Evolutionary conservation across 176 grass and related monocot genomes (phyloP), one percentile per base, ranked within the genome.

Genomic region (Aechmea fasciata): DNA sequence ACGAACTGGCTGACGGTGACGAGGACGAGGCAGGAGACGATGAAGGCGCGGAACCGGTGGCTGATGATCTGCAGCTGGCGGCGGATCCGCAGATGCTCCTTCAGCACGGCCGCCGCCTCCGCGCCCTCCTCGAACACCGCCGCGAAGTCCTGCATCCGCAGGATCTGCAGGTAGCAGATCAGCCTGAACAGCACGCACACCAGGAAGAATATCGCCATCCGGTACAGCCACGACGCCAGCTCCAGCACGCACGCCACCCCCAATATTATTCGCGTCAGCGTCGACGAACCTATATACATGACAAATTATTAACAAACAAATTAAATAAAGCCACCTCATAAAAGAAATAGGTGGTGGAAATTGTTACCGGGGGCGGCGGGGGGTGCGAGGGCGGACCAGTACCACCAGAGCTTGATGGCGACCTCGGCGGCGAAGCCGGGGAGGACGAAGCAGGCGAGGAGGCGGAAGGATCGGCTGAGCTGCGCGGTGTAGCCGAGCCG

Each of bases 101-200:
- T 69, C 0, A 99, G 82, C 77, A 85, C 85, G 20, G 14, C 66
- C n/a, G 72, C 80, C 15, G 88, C 90, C 50, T 90, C 87, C 29
- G 84, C 57, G 69, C 78, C 86, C 75, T 75, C 80, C 11, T 84
- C 71, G 74, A 99, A 85, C 69, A 83, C 80, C 33, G 73, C 52
- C 13, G 77, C 80, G 57, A 99, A 93, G 25, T 91, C 87, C 24
- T 76, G 77, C 89, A 99, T 90, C 49, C 90, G 82, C 18, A 93
- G 87, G 71, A 99, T 81, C 84, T 87, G 80, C 13, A 99, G 90
- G 75, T 77, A 81, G 72, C 94, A 99, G 1, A 90, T 93, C 51
- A 85, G 86, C 51, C 73, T 76, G 78, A 99, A 99, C 49, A 90
- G 80, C 57, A 90, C 80, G 78, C 90, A 93, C 0, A 66, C 82